phyloP scores from a whole-genome alignment of 2,329 filamentous ascomycete genomes.

The Aspergillus felis region DNA sequence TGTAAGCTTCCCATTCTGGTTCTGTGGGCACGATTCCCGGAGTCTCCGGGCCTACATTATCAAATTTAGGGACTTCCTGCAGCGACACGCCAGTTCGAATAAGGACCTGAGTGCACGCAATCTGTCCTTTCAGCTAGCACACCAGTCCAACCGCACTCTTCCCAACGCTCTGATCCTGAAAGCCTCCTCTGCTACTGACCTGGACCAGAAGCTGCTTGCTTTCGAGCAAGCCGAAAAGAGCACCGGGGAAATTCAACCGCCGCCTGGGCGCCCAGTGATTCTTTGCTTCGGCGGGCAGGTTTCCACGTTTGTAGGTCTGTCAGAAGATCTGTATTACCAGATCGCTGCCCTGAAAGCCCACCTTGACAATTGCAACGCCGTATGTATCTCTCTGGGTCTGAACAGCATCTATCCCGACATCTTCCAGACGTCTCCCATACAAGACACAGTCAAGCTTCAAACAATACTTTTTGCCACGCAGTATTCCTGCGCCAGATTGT shows the following conservation, averaged over 20 bases:
- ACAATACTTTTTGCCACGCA: slow-evolving; percentile 36
- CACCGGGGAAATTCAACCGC: background rate
- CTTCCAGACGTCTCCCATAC: slow-evolving; percentile 20
- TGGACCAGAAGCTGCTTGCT: background rate
- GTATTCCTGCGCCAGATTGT: slow-evolving; percentile 34
- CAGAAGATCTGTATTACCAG: background rate
- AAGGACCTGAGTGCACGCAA: background rate
- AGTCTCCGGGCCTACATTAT: background rate
- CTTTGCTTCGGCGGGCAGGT: background rate
- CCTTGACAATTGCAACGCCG: background rate
- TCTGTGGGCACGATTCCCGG: background rate
- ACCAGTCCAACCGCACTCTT: slow-evolving; percentile 1
- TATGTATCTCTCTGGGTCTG: slow-evolving; percentile 25
- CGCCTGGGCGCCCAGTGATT: background rate
- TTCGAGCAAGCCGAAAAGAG: background rate
- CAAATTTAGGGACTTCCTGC: background rate
- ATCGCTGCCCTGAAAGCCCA: background rate
- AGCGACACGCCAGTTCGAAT: background rate
- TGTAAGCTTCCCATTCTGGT: slow-evolving; percentile 1
- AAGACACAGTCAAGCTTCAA: slow-evolving; percentile 30
- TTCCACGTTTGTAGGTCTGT: background rate
- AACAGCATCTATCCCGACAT: slow-evolving; percentile 31
- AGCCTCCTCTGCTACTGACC: background rate
- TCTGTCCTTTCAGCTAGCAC: slow-evolving; percentile 1
- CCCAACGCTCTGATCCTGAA: background rate